Conservation (phyloP, 345 rosid genomes). For the Eucalyptus globulus region DNA sequence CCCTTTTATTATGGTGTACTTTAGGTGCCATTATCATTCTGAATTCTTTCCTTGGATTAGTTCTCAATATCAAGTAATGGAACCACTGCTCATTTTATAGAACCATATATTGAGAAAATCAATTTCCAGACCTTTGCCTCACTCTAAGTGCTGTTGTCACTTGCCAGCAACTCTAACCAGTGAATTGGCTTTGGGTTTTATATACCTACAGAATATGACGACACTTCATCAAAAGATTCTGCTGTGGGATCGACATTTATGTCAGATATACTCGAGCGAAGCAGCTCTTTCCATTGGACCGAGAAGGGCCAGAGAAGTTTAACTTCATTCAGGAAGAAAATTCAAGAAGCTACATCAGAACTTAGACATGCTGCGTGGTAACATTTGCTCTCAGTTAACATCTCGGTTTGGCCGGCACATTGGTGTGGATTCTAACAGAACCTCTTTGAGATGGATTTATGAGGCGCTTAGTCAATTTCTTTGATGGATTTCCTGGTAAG, state of each 20-base stretch:
- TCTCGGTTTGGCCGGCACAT: background rate
- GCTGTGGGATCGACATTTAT: constrained; percentile 12
- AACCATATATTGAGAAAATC: background rate
- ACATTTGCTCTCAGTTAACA: background rate
- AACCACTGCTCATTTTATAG: background rate
- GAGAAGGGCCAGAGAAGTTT: constrained; percentile 47
- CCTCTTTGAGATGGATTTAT: background rate
- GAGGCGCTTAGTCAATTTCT: background rate
- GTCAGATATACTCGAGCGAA: constrained; percentile 58
- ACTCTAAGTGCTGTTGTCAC: background rate
- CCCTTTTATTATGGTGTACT: background rate
- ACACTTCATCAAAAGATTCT: constrained; percentile 23
- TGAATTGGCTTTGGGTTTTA: background rate
- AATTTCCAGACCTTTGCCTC: background rate
- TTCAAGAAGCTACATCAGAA: constrained; percentile 77
- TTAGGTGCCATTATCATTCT: background rate
- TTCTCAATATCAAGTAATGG: background rate
- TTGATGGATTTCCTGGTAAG: background rate
- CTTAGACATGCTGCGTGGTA: constrained; percentile 56
- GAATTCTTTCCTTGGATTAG: background rate
- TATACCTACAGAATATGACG: constrained; percentile 56
- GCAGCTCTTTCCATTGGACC: constrained; percentile 60
- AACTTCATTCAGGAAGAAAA: constrained; percentile 55
- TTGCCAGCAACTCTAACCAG: background rate
- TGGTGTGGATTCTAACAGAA: background rate